Evolutionary conservation across 352 stramenopile genomes (phyloP), one percentile per base, ranked within the genome.

Genomic region (Globisporangium acanthophoron): DNA sequence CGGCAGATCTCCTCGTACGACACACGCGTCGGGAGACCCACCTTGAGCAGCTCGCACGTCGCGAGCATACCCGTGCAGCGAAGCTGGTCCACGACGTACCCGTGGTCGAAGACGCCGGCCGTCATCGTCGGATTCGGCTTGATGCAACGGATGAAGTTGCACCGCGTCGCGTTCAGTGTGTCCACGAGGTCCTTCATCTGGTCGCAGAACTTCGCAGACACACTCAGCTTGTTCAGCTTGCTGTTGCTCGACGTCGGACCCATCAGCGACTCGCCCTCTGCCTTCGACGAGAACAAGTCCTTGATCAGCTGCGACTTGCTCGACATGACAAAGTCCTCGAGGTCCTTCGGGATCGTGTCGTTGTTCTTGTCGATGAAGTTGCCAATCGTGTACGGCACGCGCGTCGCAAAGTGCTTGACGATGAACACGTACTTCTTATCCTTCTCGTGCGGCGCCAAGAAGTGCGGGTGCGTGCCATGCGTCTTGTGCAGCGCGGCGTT

Each of bases 291-390:
- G 66, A 92, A 96, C 41, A 97, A 52, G 29, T 94, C 81, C 52
- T 84, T 88, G 46, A 97, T 85, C 33, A 97, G 67, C 24, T 67
- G 67, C 24, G 82, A 81, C 40, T 81, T 80, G 59, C 81, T 94
- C 37, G 78, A 89, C 58, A 82, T 83, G 41, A 97, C 78, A 55
- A 97, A 87, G 43, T 97, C 82, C 45, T 90, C 74, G 21, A 98
- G 69, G 64, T 98, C 92, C 56, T 91, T 88, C 13, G 87, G 87
- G 52, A 99, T 92, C 55, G 87, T 96, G 67, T 99, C 96, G 61
- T 97, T 94, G 73, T 99, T 99, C 69, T 98, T 97, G 64, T 98
- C 86, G 41, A 98, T 88, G 65, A 99, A 99, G 55, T 96, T 94
- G 53, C 82, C 83, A 13, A 97, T 92, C 66, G 94, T 92, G 76